Percentiles rank a stretch among this genome's conserved stretches.
These are phyloP conservation scores for Neopestalotiopsis clavispora DNA, from an alignment of 2,329 filamentous ascomycete genomes.

Conservation along the genomic window DNA sequence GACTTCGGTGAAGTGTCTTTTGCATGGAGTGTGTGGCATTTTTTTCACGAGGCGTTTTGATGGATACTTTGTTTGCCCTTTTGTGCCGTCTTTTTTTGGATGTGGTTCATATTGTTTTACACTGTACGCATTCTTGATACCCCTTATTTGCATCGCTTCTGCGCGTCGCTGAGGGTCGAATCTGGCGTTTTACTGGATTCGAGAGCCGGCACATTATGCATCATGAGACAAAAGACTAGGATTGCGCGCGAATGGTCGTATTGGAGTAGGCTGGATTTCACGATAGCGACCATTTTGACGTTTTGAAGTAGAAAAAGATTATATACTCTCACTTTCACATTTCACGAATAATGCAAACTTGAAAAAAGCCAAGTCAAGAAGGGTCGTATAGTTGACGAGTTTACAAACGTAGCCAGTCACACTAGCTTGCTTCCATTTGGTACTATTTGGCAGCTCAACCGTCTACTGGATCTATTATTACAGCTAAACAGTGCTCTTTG, in stretches of 20 bases:
- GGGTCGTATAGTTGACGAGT: background rate
- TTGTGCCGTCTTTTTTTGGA: background rate
- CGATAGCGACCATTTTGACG: background rate
- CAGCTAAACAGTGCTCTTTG: background rate
- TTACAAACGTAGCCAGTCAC: background rate
- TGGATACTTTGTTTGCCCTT: background rate
- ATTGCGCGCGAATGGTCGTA: background rate
- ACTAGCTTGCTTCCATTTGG: background rate
- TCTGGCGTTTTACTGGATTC: slow-evolving; percentile 2
- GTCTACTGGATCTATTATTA: slow-evolving; percentile 8
- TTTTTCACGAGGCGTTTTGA: background rate
- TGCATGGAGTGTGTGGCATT: background rate
- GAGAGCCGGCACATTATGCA: background rate
- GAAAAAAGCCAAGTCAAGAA: background rate
- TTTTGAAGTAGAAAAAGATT: background rate
- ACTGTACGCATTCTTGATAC: slow-evolving; percentile 4
- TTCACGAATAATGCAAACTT: background rate
- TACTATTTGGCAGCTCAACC: background rate
- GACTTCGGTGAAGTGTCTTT: too few species aligned
- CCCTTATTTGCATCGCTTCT: slow-evolving; percentile 6
- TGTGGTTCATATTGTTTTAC: background rate
- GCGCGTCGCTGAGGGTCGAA: slow-evolving; percentile 6
- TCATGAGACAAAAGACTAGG: background rate
- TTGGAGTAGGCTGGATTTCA: background rate
- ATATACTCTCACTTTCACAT: background rate